phyloP scores from a whole-genome alignment of 768 basidiomycete genomes.

The Pluteus cervinus region DNA sequence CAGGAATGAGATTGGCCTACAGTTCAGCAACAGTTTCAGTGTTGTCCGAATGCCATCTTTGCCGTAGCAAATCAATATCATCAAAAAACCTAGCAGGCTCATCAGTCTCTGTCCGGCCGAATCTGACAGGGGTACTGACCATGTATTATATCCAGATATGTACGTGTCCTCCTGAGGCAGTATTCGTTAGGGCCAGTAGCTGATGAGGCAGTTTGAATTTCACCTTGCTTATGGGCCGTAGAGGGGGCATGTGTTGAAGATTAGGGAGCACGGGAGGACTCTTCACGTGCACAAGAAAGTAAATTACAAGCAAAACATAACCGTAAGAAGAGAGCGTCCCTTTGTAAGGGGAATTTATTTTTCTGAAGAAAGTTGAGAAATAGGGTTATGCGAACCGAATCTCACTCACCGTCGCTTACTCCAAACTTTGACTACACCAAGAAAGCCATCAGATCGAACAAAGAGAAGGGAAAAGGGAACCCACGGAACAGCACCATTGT shows the following conservation, averaged over 20 bases:
- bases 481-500: constrained; percentile 94
- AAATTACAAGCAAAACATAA: constrained; percentile 96
- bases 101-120: constrained; percentile 6
- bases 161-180: constrained; percentile 66
- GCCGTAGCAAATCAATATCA: constrained; percentile 87
- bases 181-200: constrained; percentile 4
- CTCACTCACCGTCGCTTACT: constrained; percentile 77
- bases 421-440: constrained; percentile 89
- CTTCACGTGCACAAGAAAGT: constrained; percentile 97
- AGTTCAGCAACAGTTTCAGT: constrained; percentile 89
- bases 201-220: constrained; percentile 11
- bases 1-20: constrained; percentile 41
- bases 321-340: constrained; percentile 97
- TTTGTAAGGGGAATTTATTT: constrained; percentile 98
- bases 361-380: constrained; percentile 37
- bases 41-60: constrained; percentile 93
- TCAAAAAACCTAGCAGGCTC: constrained; percentile 79
- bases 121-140: constrained; percentile 33
- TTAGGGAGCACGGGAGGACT: constrained; percentile 95
- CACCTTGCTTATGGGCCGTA: constrained; percentile 80
- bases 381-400: constrained; percentile 1
- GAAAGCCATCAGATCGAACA: constrained; percentile 11
- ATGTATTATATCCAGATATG: constrained; percentile 76
- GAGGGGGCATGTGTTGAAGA: constrained; percentile 89
- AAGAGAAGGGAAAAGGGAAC: constrained; percentile 26